A percentile compares a stretch with the other conserved stretches of the same genome.
Conservation (phyloP, 345 rosid species). For the Passiflora organensis region DNA sequence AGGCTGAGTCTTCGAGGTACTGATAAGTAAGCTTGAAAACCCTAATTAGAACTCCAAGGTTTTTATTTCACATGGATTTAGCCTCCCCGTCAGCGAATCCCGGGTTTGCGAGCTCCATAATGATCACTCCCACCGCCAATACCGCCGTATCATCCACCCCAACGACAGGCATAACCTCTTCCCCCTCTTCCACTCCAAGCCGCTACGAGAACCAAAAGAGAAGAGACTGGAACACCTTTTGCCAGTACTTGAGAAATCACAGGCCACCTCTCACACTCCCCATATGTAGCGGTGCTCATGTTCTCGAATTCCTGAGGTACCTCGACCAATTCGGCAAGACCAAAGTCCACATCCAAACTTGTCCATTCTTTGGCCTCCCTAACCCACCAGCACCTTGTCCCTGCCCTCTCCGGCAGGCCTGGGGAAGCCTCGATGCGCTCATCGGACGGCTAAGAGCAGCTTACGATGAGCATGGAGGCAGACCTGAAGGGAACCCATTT, state of each 20-base stretch:
- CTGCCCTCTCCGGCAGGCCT: conserved; percentile 88
- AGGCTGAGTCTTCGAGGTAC: neutral
- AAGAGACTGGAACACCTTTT: conserved; percentile 89
- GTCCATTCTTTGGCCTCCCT: conserved; percentile 84
- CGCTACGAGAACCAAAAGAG: conserved; percentile 85
- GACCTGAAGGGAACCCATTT: conserved; percentile 81
- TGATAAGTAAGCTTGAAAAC: conserved; percentile 13
- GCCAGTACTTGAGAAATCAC: conserved; percentile 78
- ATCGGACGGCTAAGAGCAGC: conserved; percentile 96
- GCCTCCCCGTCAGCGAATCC: conserved; percentile 16
- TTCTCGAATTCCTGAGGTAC: conserved; percentile 78
- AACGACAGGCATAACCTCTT: neutral
- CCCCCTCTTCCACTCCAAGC: conserved; percentile 45
- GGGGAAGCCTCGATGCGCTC: conserved; percentile 97
- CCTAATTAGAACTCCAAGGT: conserved; percentile 9
- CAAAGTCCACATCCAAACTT: conserved; percentile 69
- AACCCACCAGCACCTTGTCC: conserved; percentile 92
- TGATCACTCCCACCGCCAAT: neutral
- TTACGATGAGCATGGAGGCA: conserved; percentile 81
- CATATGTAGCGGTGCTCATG: conserved; percentile 80
- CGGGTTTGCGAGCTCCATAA: conserved; percentile 7
- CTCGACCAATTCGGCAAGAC: conserved; percentile 73
- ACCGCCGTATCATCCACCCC: neutral
- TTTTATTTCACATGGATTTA: conserved; percentile 19
- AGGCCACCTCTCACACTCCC: conserved; percentile 68